A percentile compares a stretch with the other conserved stretches of the same genome.
These are phyloP conservation scores for Chlorella variabilis DNA, from an alignment of 163 green algal genomes.

Conservation along the genomic window DNA sequence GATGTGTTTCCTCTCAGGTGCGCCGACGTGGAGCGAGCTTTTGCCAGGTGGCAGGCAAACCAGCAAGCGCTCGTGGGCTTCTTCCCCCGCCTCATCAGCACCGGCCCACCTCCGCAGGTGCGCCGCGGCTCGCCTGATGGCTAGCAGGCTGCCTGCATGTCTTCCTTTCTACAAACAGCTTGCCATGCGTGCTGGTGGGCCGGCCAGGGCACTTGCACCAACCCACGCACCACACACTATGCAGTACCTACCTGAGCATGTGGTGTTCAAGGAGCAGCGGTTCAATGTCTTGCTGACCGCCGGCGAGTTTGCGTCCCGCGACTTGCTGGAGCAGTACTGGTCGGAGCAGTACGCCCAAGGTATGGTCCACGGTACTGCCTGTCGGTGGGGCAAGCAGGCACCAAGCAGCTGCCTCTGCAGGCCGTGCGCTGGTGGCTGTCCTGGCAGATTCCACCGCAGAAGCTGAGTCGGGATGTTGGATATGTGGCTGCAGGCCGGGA, in stretches of 20 bases:
- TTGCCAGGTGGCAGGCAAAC: conserved; percentile 15
- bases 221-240: no score
- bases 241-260: conserved; percentile 8
- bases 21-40: conserved; percentile 3
- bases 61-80: conserved; percentile 9
- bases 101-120: not conserved
- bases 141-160: no score
- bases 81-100: not conserved
- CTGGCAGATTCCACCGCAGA: no score
- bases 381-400: no score
- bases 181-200: no score
- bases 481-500: no score
- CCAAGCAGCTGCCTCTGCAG: no score
- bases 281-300: conserved; percentile 1
- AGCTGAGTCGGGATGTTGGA: no score
- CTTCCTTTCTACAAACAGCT: no score
- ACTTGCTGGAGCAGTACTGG: conserved; percentile 14
- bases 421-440: no score
- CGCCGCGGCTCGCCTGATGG: not conserved
- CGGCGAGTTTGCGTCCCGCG: not conserved
- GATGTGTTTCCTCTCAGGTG: not conserved
- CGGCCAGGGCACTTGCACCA: not conserved
- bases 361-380: not conserved
- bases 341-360: not conserved
- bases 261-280: not conserved